phyloP scores from a whole-genome alignment of 2,329 filamentous ascomycete genomes.

The Hypoxylon sp. region DNA sequence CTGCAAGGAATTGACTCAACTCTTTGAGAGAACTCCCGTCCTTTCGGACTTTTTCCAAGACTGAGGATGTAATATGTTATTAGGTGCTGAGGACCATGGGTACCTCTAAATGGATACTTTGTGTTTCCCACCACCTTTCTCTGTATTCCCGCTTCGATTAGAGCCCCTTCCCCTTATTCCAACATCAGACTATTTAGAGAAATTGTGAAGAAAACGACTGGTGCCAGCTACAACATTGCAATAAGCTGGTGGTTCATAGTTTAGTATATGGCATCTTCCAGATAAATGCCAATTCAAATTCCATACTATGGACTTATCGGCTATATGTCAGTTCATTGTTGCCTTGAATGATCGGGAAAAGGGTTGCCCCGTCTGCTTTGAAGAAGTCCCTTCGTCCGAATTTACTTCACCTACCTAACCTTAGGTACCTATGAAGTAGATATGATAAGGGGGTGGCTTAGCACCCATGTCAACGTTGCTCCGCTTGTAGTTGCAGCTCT shows the following conservation, averaged over 20 bases:
- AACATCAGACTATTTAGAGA: no score
- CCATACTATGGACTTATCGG: neutral
- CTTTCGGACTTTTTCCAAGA: no score
- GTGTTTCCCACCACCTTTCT: no score
- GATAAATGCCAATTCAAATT: neutral
- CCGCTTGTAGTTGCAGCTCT: conserved; percentile 20
- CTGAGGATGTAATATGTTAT: no score
- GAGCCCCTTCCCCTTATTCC: no score
- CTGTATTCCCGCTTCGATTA: no score
- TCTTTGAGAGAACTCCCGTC: neutral
- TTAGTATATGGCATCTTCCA: neutral
- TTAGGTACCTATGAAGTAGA: no score
- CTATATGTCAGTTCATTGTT: neutral
- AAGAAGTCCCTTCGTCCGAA: neutral
- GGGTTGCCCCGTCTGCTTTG: neutral
- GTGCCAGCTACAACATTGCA: no score
- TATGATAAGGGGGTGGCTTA: neutral
- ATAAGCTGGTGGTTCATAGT: no score
- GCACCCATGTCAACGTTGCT: conserved; percentile 20
- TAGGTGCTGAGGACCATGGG: no score
- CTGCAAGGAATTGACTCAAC: neutral
- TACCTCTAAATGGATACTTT: no score
- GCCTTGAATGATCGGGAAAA: neutral
- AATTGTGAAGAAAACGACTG: no score
- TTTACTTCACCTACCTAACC: neutral